Conservation (phyloP, 768 basidiomycete species). For the Psilocybe tampanensis region DNA sequence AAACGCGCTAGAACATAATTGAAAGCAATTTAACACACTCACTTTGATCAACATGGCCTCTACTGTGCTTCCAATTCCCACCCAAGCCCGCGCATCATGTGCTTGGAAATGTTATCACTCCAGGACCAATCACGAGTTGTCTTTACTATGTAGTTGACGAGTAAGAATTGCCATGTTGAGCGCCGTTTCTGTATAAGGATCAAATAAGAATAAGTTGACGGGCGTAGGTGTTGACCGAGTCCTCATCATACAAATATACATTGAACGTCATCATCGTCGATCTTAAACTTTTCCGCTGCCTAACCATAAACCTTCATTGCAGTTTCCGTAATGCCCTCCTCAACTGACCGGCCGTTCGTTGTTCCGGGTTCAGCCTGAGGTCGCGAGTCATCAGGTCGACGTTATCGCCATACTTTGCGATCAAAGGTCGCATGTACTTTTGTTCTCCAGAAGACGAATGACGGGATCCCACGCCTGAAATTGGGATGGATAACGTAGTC, state of each 20-base stretch:
- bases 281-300: conserved; percentile 5
- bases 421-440: conserved; percentile 64
- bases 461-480: conserved; percentile 50
- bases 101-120: background rate
- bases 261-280: conserved; percentile 12
- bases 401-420: conserved; percentile 72
- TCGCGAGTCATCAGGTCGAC: conserved; percentile 79
- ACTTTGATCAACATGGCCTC: conserved; percentile 17
- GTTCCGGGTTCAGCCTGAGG: conserved; percentile 76
- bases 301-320: conserved; percentile 27
- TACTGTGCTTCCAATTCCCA: conserved; percentile 21
- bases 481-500: conserved; percentile 39
- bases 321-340: conserved; percentile 60
- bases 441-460: conserved; percentile 72
- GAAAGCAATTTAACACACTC: conserved; percentile 18
- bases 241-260: conserved; percentile 3
- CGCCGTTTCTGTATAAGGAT: background rate
- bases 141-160: background rate
- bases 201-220: background rate
- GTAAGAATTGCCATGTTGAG: background rate
- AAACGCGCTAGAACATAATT: conserved; percentile 21
- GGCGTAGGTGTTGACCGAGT: background rate
- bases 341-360: conserved; percentile 83
- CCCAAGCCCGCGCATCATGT: conserved; percentile 11
- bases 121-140: conserved; percentile 1